phyloP scores from a whole-genome alignment of 306 rosid species.

The Lablab purpureus region DNA sequence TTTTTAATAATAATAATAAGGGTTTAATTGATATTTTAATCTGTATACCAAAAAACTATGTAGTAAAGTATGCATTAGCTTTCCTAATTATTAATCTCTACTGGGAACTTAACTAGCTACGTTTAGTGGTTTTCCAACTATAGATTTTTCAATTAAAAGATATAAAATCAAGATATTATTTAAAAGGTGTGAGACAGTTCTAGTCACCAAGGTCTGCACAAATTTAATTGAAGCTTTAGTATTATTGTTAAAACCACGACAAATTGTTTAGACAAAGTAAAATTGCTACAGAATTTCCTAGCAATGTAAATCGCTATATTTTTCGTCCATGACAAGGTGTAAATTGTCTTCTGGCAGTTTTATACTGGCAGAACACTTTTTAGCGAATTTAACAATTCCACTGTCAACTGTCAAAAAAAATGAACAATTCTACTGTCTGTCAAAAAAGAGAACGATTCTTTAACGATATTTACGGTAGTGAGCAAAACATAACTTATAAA shows the following conservation, averaged over 20 bases:
- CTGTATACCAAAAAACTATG: too few species aligned
- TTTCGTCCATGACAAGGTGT: neutral
- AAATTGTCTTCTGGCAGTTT: neutral
- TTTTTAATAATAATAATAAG: too few species aligned
- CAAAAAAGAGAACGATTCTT: too few species aligned
- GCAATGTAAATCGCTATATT: neutral
- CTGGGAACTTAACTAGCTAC: too few species aligned
- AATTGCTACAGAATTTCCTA: neutral
- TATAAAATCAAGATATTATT: too few species aligned
- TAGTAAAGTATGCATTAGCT: too few species aligned
- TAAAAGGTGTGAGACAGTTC: too few species aligned
- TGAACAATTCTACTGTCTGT: too few species aligned
- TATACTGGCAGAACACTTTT: neutral
- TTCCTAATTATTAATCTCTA: too few species aligned
- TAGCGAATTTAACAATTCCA: neutral
- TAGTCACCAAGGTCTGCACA: neutral
- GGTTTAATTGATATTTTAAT: too few species aligned
- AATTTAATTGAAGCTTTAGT: neutral
- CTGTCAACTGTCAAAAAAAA: too few species aligned
- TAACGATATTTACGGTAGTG: neutral
- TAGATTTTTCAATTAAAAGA: neutral
- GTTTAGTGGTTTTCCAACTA: too few species aligned
- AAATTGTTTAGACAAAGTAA: neutral
- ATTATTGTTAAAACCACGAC: neutral
- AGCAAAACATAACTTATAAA: neutral